These are phyloP conservation scores for Quercus agrifolia DNA, from an alignment of 306 rosid genomes.

Conservation along the genomic window DNA sequence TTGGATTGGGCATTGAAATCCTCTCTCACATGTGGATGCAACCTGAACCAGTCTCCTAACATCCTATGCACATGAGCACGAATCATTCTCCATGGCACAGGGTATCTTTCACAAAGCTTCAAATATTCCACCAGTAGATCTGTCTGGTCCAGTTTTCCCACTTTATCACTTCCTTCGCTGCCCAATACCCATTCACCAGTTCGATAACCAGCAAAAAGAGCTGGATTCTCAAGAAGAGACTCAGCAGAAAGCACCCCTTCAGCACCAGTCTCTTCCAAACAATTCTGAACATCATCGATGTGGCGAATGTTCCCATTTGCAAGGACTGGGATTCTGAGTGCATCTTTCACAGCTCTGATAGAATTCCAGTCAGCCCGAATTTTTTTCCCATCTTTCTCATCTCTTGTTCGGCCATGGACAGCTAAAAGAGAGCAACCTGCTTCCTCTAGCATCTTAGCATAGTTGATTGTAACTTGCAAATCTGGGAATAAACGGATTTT, in stretches of 20 bases:
- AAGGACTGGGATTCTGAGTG: constrained; percentile 64
- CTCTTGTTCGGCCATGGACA: constrained; percentile 90
- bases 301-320: constrained; percentile 61
- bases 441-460: constrained; percentile 90
- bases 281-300: constrained; percentile 43
- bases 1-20: constrained; percentile 72
- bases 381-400: constrained; percentile 85
- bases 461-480: constrained; percentile 70
- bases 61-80: constrained; percentile 89
- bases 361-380: constrained; percentile 87
- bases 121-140: constrained; percentile 77
- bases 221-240: constrained; percentile 92
- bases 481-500: constrained; percentile 87
- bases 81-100: constrained; percentile 93
- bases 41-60: constrained; percentile 92
- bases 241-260: constrained; percentile 65
- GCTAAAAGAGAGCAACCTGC: constrained; percentile 92
- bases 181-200: constrained; percentile 60
- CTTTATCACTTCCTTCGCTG: constrained; percentile 31
- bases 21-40: constrained; percentile 88
- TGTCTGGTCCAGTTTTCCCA: constrained; percentile 70
- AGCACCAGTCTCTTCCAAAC: constrained; percentile 47
- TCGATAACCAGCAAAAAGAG: constrained; percentile 83
- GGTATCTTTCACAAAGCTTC: constrained; percentile 75
- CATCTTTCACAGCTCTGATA: constrained; percentile 75